These are phyloP conservation scores for Benincasa hispida DNA, from an alignment of 306 rosid genomes.

Conservation along the genomic window DNA sequence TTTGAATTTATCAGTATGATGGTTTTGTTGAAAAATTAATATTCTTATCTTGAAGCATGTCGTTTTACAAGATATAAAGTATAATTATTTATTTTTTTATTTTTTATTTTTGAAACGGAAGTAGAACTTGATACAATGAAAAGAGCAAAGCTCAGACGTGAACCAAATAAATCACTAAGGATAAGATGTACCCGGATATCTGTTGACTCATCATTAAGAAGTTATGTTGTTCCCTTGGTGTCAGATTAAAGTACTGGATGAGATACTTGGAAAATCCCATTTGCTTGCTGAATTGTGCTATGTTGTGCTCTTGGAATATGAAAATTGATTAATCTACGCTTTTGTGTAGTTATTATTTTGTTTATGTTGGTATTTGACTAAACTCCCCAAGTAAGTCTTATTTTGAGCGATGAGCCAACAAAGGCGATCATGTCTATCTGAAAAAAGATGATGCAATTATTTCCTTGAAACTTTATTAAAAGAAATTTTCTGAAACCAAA, in stretches of 20 bases:
- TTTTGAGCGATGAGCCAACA: background rate
- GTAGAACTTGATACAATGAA: too few relatives aligned
- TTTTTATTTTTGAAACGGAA: too few relatives aligned
- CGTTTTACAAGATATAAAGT: background rate
- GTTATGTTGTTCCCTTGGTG: background rate
- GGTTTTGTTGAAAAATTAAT: background rate
- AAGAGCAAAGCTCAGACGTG: too few relatives aligned
- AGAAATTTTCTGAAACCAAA: background rate
- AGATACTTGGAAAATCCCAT: background rate
- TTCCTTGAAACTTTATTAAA: background rate
- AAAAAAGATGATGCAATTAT: background rate
- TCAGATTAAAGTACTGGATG: background rate
- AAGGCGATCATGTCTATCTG: background rate
- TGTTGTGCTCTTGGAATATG: background rate
- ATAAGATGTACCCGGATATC: too few relatives aligned
- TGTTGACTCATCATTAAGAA: background rate
- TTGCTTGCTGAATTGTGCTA: background rate
- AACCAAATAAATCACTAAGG: too few relatives aligned
- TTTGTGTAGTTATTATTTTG: background rate
- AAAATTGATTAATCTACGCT: background rate
- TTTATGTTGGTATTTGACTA: background rate
- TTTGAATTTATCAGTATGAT: background rate
- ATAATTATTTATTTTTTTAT: too few relatives aligned
- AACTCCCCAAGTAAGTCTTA: background rate
- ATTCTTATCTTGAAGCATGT: background rate